These are phyloP conservation scores for Rehmannia glutinosa DNA, from an alignment of 257 asterid species.

Conservation along the genomic window DNA sequence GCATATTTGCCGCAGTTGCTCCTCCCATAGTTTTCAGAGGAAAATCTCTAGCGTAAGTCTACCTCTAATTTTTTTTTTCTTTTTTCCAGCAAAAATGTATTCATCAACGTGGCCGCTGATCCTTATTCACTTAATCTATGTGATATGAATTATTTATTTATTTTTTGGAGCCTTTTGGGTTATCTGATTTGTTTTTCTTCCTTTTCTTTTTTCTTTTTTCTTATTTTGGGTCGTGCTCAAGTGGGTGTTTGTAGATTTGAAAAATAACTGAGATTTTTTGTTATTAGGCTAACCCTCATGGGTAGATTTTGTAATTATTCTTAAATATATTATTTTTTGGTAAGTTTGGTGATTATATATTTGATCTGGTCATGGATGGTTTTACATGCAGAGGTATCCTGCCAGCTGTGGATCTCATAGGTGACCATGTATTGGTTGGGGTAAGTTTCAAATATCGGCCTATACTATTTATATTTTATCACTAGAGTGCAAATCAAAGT, in stretches of 20 bases:
- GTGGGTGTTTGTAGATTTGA: too few relatives aligned
- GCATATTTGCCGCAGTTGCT: constrained; percentile 93
- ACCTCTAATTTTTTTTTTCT: not conserved
- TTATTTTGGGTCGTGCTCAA: not conserved
- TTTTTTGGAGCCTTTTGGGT: too few relatives aligned
- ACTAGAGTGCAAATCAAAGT: not conserved
- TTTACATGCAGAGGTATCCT: constrained; percentile 79
- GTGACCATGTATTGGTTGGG: constrained; percentile 78
- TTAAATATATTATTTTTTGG: not conserved
- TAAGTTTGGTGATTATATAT: not conserved
- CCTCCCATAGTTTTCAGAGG: constrained; percentile 96
- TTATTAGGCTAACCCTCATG: too few relatives aligned
- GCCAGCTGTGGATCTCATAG: constrained; percentile 87
- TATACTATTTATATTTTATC: not conserved
- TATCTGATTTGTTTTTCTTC: not conserved
- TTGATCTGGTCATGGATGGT: constrained; percentile 9
- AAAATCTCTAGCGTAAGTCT: constrained; percentile 84
- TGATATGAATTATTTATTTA: too few relatives aligned
- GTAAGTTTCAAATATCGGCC: constrained; percentile 37
- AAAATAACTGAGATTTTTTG: too few relatives aligned
- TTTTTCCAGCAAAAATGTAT: not conserved
- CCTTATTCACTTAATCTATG: not conserved
- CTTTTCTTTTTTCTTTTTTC: too few relatives aligned
- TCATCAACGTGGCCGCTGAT: not conserved
- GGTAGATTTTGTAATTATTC: not conserved